Evolutionary conservation across 352 stramenopile genomes (phyloP).

Genomic region (Thalassiosira gravida): DNA sequence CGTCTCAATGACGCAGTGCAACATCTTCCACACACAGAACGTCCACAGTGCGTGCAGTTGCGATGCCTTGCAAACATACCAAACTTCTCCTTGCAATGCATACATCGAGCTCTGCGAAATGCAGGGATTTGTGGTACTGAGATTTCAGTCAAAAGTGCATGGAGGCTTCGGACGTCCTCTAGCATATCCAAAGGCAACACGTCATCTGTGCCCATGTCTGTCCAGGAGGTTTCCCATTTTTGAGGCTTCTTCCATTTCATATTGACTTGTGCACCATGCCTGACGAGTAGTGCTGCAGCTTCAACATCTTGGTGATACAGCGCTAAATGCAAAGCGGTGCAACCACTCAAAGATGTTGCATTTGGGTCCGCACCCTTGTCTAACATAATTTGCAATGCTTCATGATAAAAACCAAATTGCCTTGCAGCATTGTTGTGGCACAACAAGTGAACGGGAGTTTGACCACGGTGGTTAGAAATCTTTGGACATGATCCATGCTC

Average conservation of each 20-base stretch:
- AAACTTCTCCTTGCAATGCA: slow-evolving; percentile 81
- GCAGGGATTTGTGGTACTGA: slow-evolving; percentile 59
- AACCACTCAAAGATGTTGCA: slow-evolving; percentile 74
- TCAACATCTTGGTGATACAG: slow-evolving; percentile 82
- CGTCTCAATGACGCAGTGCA: slow-evolving; percentile 32
- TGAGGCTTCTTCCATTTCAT: slow-evolving; percentile 79
- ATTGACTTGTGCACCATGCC: slow-evolving; percentile 73
- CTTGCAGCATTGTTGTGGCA: slow-evolving; percentile 77
- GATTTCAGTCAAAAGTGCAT: slow-evolving; percentile 75
- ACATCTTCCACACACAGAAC: slow-evolving; percentile 76
- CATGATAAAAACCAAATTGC: slow-evolving; percentile 72
- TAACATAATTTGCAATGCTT: slow-evolving; percentile 78
- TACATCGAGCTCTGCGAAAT: slow-evolving; percentile 70
- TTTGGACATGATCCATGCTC: slow-evolving; percentile 75
- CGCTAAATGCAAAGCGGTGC: slow-evolving; percentile 81
- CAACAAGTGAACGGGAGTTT: slow-evolving; percentile 81
- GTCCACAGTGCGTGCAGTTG: slow-evolving; percentile 80
- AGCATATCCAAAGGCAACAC: slow-evolving; percentile 83
- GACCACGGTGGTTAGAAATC: slow-evolving; percentile 74
- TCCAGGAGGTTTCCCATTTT: slow-evolving; percentile 79
- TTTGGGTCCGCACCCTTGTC: slow-evolving; percentile 77
- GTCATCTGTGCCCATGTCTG: slow-evolving; percentile 70
- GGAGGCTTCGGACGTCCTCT: slow-evolving; percentile 65
- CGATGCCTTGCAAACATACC: slow-evolving; percentile 60
- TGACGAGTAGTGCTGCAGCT: slow-evolving; percentile 72